Conservation (phyloP, 257 asterid genomes). For the Lycium barbarum region DNA sequence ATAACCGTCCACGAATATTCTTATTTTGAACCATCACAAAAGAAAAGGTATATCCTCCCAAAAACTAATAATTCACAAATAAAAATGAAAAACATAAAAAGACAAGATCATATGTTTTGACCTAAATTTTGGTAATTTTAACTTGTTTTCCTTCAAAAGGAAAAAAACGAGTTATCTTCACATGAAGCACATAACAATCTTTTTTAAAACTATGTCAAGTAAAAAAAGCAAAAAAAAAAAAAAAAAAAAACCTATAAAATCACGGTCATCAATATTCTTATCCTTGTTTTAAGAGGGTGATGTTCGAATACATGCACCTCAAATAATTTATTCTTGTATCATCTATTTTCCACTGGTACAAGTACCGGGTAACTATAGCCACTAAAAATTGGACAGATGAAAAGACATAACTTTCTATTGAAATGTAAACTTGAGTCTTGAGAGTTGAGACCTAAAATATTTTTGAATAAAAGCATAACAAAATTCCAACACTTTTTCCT, state of each 20-base stretch:
- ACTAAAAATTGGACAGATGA: neutral
- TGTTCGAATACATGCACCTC: too few species aligned
- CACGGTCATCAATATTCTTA: neutral
- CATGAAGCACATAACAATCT: neutral
- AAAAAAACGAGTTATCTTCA: neutral
- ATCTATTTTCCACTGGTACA: too few species aligned
- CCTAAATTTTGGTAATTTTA: neutral
- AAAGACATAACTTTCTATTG: neutral
- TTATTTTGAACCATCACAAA: constrained; percentile 1
- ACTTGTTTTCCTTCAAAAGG: neutral
- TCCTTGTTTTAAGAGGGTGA: too few species aligned
- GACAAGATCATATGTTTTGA: neutral
- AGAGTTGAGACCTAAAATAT: neutral
- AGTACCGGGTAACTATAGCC: neutral
- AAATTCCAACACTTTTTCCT: neutral
- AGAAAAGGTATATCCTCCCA: neutral
- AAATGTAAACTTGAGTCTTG: neutral
- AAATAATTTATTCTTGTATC: too few species aligned
- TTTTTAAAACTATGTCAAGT: too few species aligned
- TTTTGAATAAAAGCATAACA: neutral
- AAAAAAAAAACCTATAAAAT: too few species aligned
- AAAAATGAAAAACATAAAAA: neutral
- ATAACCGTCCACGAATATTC: neutral
- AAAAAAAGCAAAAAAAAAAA: too few species aligned
- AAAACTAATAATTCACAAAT: neutral